A percentile compares a stretch with the other conserved stretches of the same genome.
These are phyloP conservation scores for Mycena citricolor DNA, from an alignment of 1,284 basidiomycete genomes.

Conservation along the genomic window DNA sequence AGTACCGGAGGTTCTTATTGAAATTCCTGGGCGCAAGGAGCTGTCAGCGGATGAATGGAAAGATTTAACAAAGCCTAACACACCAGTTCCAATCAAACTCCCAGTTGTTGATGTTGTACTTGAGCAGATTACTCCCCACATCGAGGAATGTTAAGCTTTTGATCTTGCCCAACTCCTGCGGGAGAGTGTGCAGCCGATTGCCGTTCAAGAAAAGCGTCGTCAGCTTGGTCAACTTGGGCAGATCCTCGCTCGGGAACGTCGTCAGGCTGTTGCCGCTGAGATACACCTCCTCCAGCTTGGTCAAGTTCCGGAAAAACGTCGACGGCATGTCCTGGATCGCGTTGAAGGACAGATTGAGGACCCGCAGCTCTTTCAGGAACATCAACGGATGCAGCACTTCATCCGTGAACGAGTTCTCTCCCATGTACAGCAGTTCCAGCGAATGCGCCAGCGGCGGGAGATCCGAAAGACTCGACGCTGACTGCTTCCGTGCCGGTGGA, in stretches of 20 bases:
- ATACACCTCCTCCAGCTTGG: slow-evolving; percentile 81
- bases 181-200: slow-evolving; percentile 90
- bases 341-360: slow-evolving; percentile 95
- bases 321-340: slow-evolving; percentile 88
- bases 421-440: slow-evolving; percentile 79
- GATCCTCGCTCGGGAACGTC: slow-evolving; percentile 85
- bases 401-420: slow-evolving; percentile 89
- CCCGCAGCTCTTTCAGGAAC: slow-evolving; percentile 74
- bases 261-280: slow-evolving; percentile 92
- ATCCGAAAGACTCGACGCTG: background rate
- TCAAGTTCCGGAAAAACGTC: slow-evolving; percentile 72
- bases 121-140: slow-evolving; percentile 91
- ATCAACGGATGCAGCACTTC: slow-evolving; percentile 77
- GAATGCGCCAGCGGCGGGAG: slow-evolving; percentile 72
- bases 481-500: slow-evolving; percentile 8
- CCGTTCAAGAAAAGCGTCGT: slow-evolving; percentile 88
- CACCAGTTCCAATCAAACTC: slow-evolving; percentile 99
- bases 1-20: slow-evolving; percentile 89
- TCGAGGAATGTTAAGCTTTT: slow-evolving; percentile 82
- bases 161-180: slow-evolving; percentile 86
- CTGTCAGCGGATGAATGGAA: slow-evolving; percentile 6
- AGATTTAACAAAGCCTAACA: slow-evolving; percentile 29
- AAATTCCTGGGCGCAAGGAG: slow-evolving; percentile 73
- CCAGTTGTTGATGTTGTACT: slow-evolving; percentile 98
- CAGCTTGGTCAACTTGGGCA: slow-evolving; percentile 67